Evolutionary conservation across 2,329 filamentous ascomycete genomes (phyloP), one percentile per base, ranked within the genome.

Genomic region (Diaporthe vaccinii): DNA sequence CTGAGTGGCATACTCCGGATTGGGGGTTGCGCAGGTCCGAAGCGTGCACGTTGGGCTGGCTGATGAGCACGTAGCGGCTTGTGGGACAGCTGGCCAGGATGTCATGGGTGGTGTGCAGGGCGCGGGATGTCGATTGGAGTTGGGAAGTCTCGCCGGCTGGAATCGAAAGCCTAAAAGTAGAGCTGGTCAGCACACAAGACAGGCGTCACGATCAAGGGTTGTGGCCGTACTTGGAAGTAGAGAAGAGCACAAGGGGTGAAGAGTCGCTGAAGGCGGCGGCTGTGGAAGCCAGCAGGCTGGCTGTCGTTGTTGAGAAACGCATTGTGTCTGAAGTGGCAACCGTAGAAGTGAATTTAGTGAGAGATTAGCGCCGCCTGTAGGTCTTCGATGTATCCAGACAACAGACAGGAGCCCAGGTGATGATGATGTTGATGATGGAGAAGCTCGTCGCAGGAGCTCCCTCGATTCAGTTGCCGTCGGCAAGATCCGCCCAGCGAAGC

Each of bases 191-290:
- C 72, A 51, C 70, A 69, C 36, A 75, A 61, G 69, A 53, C 14
- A 14, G 34, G 34, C 41, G n/a, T 44, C 10, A 39, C 17, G 34
- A 15, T 62, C 36, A 25, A 44, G 58, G 5, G n/a, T 22, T 5
- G 25, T 6, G 76, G 72, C 81, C 93, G 81, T 92, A 98, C 96
- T 92, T 87, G 77, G 93, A 90, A 61, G 93, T 96, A 44, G 96
- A 98, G 83, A 97, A 93, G 78, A 98, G 86, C 82, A 98, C 90
- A 84, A 98, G 97, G 25, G 97, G 96, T 73, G 95, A 96, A 2
- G 96, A 95, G 84, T 98, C 93, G 77, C 91, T 92, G 83, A 98
- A 97, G 36, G 95, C 96, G 77, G 91, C 86, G 59, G 89, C 91
- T 34, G 88, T 87, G 76, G 90, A 88, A 78, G 90, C 87, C 80